These are phyloP conservation scores for Termitomyces sp. DNA, from an alignment of 768 basidiomycete genomes.

Conservation along the genomic window DNA sequence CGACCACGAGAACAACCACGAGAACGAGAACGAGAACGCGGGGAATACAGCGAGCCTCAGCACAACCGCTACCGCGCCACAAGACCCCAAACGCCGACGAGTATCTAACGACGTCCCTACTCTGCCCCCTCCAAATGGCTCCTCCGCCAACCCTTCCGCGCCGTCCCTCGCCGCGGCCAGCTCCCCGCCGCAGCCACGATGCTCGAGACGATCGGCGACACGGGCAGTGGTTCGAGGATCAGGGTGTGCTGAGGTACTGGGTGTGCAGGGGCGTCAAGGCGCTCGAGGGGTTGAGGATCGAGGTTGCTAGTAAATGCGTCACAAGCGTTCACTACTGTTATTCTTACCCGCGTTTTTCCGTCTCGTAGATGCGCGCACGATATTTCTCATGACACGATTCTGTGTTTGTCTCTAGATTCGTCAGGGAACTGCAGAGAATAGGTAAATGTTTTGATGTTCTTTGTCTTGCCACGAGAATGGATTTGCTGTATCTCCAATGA, in stretches of 20 bases:
- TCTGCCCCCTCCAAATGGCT: background rate
- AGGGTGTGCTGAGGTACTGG: conserved; percentile 41
- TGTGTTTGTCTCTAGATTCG: no score
- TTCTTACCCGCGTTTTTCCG: no score
- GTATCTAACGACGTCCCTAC: background rate
- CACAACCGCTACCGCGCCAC: background rate
- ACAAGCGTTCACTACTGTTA: no score
- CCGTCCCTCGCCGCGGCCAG: background rate
- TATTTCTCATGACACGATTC: no score
- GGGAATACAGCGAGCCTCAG: no score
- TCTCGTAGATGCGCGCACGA: background rate
- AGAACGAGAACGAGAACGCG: background rate
- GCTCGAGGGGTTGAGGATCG: conserved; percentile 43
- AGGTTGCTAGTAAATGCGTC: conserved; percentile 27
- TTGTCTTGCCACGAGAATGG: no score
- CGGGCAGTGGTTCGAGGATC: conserved; percentile 51
- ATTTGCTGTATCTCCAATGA: no score
- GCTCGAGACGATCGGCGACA: conserved; percentile 9
- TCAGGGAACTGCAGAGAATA: no score
- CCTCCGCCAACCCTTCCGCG: background rate
- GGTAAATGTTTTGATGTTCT: no score
- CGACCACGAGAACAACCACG: background rate
- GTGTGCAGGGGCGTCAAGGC: conserved; percentile 42
- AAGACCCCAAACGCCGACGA: background rate
- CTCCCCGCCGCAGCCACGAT: background rate